Base-by-base conservation (phyloP, 2,329 filamentous ascomycete genomes). In the Colletotrichum sp. region DNA sequence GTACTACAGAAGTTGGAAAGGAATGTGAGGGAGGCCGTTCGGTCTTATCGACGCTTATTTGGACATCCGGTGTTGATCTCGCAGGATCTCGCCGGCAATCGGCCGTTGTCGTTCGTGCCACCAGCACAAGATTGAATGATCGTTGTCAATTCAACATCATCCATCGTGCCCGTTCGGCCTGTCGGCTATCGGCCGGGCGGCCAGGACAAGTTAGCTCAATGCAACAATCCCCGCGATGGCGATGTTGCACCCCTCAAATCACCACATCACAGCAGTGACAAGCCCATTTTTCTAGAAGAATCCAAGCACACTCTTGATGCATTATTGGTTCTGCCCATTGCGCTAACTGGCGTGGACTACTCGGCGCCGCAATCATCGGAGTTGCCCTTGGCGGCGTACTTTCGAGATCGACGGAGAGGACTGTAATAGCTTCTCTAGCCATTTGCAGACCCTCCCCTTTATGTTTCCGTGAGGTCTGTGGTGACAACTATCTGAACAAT, bases 391-490 rank as follows among this genome's bases (percentile, higher is more conserved):
- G 44, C n/a, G 10, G 44, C n/a, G 18, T 12, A 12, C 18, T 48
- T 1, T 22, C 18, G 2, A 22, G 4, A 48, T 13, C 10, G 18
- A 48, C 6, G 0, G 18, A 48, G 44, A 13, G 18, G 6, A 22
- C 44, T 2, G 2, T 28, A 28, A 28, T 22, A 1, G n/a, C n/a
- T 10, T 48, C 3, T n/a, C 6, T 0, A n/a, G 4, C n/a, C 44
- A 22, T 22, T 48, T 6, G 6, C 9, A 48, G 44, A 48, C 3
- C 5, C 5, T 48, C 44, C 9, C 44, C 44, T 48, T 48, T 48
- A 48, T 22, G 7, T 22, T 22, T 48, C 44, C 9, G 18, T 22
- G 6, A 22, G n/a, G 6, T 22, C 6, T 48, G 44, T n/a, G 44
- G 10, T 48, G 39, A n/a, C 1, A 13, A 22, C 44, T n/a, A 48